A percentile compares a stretch with the other conserved stretches of the same genome.
These are phyloP conservation scores for Psidium friedrichsthalianum DNA, from an alignment of 345 rosid species.

Conservation along the genomic window DNA sequence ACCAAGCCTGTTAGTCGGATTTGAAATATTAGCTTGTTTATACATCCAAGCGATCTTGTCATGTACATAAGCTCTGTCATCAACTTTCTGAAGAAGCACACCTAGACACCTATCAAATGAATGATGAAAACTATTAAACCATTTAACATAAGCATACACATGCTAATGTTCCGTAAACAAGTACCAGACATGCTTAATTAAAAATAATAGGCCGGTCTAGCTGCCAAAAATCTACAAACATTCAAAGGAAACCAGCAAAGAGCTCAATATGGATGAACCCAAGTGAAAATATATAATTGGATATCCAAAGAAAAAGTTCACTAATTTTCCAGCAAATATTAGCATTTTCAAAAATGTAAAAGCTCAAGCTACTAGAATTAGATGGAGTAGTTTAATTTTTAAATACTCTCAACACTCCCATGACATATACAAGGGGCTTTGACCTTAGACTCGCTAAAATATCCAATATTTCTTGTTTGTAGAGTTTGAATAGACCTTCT, in stretches of 20 bases:
- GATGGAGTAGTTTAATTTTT: neutral
- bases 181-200: neutral
- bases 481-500: neutral
- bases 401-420: neutral
- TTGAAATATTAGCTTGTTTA: slow-evolving; percentile 67
- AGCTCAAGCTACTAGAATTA: neutral
- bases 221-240: neutral
- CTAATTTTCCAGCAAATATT: neutral
- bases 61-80: slow-evolving; percentile 67
- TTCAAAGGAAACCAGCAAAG: neutral
- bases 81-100: slow-evolving; percentile 85
- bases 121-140: neutral
- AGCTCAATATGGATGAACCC: neutral
- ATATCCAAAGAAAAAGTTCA: neutral
- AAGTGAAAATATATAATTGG: neutral
- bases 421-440: neutral
- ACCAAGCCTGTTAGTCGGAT: slow-evolving; percentile 90
- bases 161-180: neutral
- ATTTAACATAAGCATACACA: neutral
- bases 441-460: neutral
- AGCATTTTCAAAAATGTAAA: neutral
- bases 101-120: slow-evolving; percentile 67
- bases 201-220: neutral
- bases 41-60: slow-evolving; percentile 89
- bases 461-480: neutral